Evolutionary conservation across 2,329 filamentous ascomycete species (phyloP).

Genomic region (Akanthomyces dipterigenus): DNA sequence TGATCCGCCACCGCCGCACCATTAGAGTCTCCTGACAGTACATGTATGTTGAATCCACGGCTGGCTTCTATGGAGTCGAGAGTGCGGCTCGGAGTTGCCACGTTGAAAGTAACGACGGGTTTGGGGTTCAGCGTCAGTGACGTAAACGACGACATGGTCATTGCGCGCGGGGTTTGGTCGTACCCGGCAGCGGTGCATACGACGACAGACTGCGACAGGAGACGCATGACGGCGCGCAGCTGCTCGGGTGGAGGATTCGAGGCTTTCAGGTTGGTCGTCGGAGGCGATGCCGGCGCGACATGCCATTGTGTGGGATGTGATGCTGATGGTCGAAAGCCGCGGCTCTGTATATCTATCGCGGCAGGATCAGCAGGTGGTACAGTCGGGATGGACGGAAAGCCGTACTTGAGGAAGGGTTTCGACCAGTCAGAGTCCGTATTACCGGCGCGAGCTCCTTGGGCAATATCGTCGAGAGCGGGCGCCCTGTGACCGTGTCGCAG

Average conservation of each 20-base stretch:
- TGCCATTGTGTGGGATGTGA: constrained; percentile 21
- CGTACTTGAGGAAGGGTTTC: background rate
- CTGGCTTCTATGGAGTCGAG: constrained; percentile 41
- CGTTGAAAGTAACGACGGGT: constrained; percentile 51
- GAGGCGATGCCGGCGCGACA: constrained; percentile 23
- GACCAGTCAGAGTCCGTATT: constrained; percentile 2
- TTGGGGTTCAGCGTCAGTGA: constrained; percentile 45
- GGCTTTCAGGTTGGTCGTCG: constrained; percentile 29
- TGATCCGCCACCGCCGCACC: constrained; percentile 46
- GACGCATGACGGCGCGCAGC: constrained; percentile 47
- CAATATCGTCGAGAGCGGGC: constrained; percentile 7
- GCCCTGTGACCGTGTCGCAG: constrained; percentile 9
- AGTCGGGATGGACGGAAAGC: background rate
- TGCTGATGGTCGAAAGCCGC: constrained; percentile 5
- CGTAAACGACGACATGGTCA: constrained; percentile 56
- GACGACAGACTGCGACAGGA: constrained; percentile 48
- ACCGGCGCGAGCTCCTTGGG: constrained; percentile 10
- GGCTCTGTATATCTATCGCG: background rate
- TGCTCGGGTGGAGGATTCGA: constrained; percentile 35
- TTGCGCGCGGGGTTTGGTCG: constrained; percentile 34
- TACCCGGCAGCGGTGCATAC: constrained; percentile 42
- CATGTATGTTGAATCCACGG: constrained; percentile 47
- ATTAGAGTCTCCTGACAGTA: constrained; percentile 39
- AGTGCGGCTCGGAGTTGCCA: constrained; percentile 49
- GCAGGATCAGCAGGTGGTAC: background rate